These are phyloP conservation scores for Phanerochaete sordida DNA, from an alignment of 768 basidiomycete genomes.

Conservation along the genomic window DNA sequence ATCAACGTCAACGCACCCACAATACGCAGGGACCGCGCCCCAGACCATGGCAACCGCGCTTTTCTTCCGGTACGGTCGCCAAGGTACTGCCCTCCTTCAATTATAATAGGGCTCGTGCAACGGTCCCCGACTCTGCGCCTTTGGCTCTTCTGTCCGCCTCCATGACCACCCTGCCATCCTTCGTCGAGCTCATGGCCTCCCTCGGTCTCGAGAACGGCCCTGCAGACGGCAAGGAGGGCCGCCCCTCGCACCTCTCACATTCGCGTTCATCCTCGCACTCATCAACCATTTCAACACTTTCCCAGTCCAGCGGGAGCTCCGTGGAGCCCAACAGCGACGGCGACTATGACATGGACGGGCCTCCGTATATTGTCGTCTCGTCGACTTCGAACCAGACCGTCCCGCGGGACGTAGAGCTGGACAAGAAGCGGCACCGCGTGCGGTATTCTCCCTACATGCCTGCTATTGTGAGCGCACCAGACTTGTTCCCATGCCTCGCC, in stretches of 20 bases:
- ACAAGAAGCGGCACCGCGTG: slow-evolving; percentile 22
- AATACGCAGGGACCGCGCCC: slow-evolving; percentile 8
- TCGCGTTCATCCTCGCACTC: slow-evolving; percentile 41
- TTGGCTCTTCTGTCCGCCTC: slow-evolving; percentile 27
- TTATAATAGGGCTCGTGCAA: slow-evolving; percentile 13
- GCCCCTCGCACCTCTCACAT: slow-evolving; percentile 27
- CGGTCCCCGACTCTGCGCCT: neutral
- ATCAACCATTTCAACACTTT: slow-evolving; percentile 22
- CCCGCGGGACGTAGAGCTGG: slow-evolving; percentile 18
- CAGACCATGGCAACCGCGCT: slow-evolving; percentile 23
- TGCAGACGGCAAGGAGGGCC: slow-evolving; percentile 15
- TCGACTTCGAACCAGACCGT: slow-evolving; percentile 12
- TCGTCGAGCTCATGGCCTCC: slow-evolving; percentile 83
- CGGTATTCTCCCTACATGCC: slow-evolving; percentile 31
- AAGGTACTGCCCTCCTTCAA: slow-evolving; percentile 16
- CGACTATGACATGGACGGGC: slow-evolving; percentile 9
- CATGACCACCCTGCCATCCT: slow-evolving; percentile 80
- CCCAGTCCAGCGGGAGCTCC: slow-evolving; percentile 22
- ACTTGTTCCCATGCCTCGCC: neutral
- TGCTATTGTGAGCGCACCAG: slow-evolving; percentile 23
- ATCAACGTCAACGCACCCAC: slow-evolving; percentile 17
- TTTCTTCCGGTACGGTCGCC: slow-evolving; percentile 23
- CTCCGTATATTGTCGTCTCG: slow-evolving; percentile 26
- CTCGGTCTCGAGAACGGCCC: slow-evolving; percentile 63
- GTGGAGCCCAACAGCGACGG: slow-evolving; percentile 16